phyloP scores from a whole-genome alignment of 148 eudicot genomes.

The Rhododendron williamsianum region DNA sequence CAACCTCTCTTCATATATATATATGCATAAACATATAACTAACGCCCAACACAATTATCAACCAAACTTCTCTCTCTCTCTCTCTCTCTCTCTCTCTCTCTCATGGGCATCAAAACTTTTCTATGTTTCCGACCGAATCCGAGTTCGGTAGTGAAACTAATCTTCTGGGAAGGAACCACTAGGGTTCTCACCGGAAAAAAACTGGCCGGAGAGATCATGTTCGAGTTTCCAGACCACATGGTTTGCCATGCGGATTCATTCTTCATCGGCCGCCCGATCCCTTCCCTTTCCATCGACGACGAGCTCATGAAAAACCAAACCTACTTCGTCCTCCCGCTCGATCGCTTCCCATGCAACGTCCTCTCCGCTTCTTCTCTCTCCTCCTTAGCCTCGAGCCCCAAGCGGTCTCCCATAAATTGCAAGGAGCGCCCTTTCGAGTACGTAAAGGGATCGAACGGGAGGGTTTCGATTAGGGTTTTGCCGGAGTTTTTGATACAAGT shows the following conservation, averaged over 20 bases:
- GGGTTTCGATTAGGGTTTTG: conserved; percentile 61
- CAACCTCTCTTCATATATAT: not conserved
- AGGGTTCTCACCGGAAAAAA: conserved; percentile 32
- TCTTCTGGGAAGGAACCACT: conserved; percentile 59
- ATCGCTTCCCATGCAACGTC: conserved; percentile 36
- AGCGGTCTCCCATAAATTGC: conserved; percentile 18
- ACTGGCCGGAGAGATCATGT: conserved; percentile 82
- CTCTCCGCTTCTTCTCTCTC: conserved; percentile 57
- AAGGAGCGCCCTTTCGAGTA: conserved; percentile 54
- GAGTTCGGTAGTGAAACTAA: conserved; percentile 29
- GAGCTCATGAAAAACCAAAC: conserved; percentile 46
- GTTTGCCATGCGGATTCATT: conserved; percentile 80
- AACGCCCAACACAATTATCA: not conserved
- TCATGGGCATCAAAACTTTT: conserved; percentile 24
- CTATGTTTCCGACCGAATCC: conserved; percentile 15
- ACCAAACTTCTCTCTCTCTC: no score
- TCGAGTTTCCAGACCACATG: conserved; percentile 74
- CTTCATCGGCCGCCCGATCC: conserved; percentile 67
- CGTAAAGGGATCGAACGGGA: conserved; percentile 56
- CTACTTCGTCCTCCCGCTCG: conserved; percentile 73
- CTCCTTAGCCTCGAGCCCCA: conserved; percentile 22
- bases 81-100: not conserved
- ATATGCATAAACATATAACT: not conserved
- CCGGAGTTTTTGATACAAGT: conserved; percentile 53
- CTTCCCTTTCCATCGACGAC: conserved; percentile 51